These are phyloP conservation scores for Rhodotorula kratochvilovae DNA, from an alignment of 768 basidiomycete genomes.

Conservation along the genomic window DNA sequence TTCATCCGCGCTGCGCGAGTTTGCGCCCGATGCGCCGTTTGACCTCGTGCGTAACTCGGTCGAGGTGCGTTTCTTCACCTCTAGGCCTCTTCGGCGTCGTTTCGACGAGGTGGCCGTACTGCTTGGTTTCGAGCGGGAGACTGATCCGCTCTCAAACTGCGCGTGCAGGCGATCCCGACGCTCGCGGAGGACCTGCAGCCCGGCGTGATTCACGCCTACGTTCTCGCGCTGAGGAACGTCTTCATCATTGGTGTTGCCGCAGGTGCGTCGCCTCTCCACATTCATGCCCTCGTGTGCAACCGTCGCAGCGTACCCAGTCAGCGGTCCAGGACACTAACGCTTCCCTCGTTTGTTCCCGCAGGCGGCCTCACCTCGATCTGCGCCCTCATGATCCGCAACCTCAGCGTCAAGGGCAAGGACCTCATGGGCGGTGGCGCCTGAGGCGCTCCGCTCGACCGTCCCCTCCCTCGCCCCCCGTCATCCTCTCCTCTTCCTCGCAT, in stretches of 20 bases:
- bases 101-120: too few relatives aligned
- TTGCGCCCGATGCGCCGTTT: constrained; percentile 41
- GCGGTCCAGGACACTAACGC: too few relatives aligned
- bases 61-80: constrained; percentile 41
- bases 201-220: constrained; percentile 39
- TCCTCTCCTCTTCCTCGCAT: background rate
- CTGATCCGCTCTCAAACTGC: background rate
- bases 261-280: background rate
- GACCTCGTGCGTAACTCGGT: constrained; percentile 44
- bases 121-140: too few relatives aligned
- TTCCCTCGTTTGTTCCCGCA: too few relatives aligned
- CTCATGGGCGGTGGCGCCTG: constrained; percentile 18
- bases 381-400: constrained; percentile 46
- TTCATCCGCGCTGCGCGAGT: constrained; percentile 38
- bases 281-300: too few relatives aligned
- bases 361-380: constrained; percentile 44
- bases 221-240: constrained; percentile 40
- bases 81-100: constrained; percentile 1
- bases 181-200: constrained; percentile 39
- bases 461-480: background rate
- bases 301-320: too few relatives aligned
- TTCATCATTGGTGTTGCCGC: constrained; percentile 49
- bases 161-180: constrained; percentile 44
- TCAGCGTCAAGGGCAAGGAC: constrained; percentile 37
- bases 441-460: too few relatives aligned